Evolutionary conservation across 2,329 filamentous ascomycete genomes (phyloP), one percentile per base, ranked within the genome.

Genomic region (Celoporthe dispersa): DNA sequence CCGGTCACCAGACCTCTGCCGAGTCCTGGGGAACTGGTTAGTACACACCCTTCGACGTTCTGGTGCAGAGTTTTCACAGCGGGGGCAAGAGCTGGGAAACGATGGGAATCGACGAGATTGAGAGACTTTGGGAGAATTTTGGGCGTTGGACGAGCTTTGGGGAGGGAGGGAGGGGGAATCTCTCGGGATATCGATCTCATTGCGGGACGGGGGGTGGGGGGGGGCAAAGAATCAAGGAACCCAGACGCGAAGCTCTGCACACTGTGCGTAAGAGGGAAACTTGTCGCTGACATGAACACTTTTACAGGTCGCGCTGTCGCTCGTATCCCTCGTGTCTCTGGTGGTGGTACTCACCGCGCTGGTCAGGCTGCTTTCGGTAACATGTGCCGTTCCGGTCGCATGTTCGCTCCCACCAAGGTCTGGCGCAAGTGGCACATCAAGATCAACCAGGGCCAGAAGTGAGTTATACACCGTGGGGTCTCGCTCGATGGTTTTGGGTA

Each of bases 351-450:
- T 84, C 96, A 99, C 92, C 95, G 96, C 90, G 96, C 96, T 82
- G 96, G 96, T 89, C 96, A 99, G 90, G 96, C 96, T 85, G 96
- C 96, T 79, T 99, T 98, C 86, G 96, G 96, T 94, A 99, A 99
- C 93, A 94, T 95, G 94, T 99, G 96, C 89, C 94, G 96, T 85
- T 97, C 95, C 83, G 96, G 97, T 89, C 96, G 96, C 88, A 99
- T 99, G 96, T 99, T 99, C 88, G 96, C 96, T 79, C 96, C 96
- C 78, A 99, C 96, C 87, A 99, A 99, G 92, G 92, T 97, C 88
- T 99, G 96, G 97, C 91, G 96, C 85, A 98, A 97, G 90, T 99
- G 96, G 97, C 96, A 99, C 90, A 90, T 98, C 89, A 98, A 98
- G 94, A 90, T 99, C 91, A 97, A 97, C 90, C 90, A 97, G 85